Conservation (phyloP, 345 rosid genomes). For the Acer saccharum region DNA sequence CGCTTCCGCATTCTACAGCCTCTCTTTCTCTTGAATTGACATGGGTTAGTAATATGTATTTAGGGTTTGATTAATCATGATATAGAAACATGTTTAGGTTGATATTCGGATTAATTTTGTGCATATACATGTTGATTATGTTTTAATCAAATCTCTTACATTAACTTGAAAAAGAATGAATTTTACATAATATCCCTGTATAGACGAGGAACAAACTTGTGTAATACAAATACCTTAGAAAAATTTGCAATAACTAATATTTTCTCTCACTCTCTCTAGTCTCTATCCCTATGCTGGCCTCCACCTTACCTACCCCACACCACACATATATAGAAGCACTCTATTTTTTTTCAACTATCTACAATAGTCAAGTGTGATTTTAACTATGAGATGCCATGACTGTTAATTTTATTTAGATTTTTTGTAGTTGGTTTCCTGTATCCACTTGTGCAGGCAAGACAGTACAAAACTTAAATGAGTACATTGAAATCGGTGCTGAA, state of each 20-base stretch:
- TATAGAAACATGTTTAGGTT: too few species aligned
- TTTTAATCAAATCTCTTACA: too few species aligned
- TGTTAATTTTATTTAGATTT: neutral
- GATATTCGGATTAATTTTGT: too few species aligned
- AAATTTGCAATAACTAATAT: neutral
- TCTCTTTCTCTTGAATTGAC: too few species aligned
- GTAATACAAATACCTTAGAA: neutral
- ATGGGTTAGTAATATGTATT: too few species aligned
- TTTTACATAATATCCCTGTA: neutral
- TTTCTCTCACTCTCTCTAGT: neutral
- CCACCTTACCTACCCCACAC: neutral
- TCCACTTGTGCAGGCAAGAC: constrained; percentile 52
- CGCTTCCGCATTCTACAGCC: too few species aligned
- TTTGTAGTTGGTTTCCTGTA: neutral
- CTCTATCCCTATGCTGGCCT: neutral
- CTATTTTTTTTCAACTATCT: neutral
- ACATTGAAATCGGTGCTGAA: constrained; percentile 54
- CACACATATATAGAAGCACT: neutral
- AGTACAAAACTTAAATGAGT: constrained; percentile 71
- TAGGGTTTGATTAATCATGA: too few species aligned
- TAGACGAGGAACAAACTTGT: neutral
- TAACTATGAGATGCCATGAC: too few species aligned
- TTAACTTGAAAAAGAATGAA: neutral
- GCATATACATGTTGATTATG: too few species aligned
- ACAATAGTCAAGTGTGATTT: neutral